Evolutionary conservation across 129 eudicot genomes (phyloP), one percentile per base, ranked within the genome.

Genomic region (Pseudognaphalium luteoalbum): DNA sequence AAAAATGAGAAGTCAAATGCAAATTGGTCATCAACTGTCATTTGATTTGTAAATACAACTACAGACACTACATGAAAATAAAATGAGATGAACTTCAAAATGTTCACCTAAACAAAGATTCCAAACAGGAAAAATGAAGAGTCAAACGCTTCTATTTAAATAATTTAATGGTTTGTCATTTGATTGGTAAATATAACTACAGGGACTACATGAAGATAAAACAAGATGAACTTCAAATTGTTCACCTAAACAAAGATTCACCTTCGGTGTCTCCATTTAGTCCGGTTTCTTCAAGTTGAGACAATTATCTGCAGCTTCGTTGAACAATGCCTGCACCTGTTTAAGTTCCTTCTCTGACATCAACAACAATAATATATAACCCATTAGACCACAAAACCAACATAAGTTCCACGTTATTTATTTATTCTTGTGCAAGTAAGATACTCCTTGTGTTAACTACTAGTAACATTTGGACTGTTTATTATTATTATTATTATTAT

Each of bases 221-320:
- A 39, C 33, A 67, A 37, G 37, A 39, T 67, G 32, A 11, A 67
- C 22, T 67, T 19, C 22, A 15, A 15, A 66, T 17, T 62, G 34
- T 22, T 62, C 17, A 62, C 67, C 62, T 57, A 65, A 65, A 3
- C 21, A 65, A 63, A 65, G 47, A 65, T 33, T 65, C n/a, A 5
- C 37, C 19, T 12, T 47, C 3, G 54, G 10, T 1, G 37, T 22
- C 57, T 47, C 54, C 54, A 47, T 56, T 83, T 82, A 90, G 66
- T 89, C 93, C 22, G 96, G 97, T 82, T 87, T 94, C 90, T 91
- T 94, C 74, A 87, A 79, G 86, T 91, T 94, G 74, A 94, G 86
- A 82, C 97, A 91, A 80, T 87, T 89, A 71, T 91, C 97, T 63
- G 96, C 87, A 61, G 92, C 99, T 85, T 89, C 86, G 51, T 88